Conservation (phyloP, 257 asterid species). For the Fraxinus quadrangulata region DNA sequence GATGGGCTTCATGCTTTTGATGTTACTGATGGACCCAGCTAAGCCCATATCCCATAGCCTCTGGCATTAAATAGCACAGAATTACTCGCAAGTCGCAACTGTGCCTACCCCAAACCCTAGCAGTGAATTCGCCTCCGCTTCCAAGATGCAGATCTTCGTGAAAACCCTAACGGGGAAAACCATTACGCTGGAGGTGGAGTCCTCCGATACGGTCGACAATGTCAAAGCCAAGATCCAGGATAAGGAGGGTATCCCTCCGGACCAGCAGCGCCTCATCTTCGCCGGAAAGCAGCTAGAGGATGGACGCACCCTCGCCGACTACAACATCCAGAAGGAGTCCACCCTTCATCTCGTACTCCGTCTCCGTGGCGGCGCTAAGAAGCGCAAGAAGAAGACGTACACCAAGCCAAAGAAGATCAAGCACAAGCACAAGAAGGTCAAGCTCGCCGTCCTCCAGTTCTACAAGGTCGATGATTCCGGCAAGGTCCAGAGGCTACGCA, state of each 20-base stretch:
- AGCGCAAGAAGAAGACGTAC: conserved; percentile 78
- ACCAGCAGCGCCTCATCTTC: conserved; percentile 60
- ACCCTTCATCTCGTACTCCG: conserved; percentile 70
- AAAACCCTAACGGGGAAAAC: conserved; percentile 81
- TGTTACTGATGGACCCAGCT: neutral
- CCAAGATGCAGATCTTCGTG: conserved; percentile 78
- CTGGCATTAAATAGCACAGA: neutral
- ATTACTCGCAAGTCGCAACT: neutral
- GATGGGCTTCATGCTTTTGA: no score
- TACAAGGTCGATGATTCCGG: conserved; percentile 74
- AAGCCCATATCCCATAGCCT: neutral
- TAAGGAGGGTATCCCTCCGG: conserved; percentile 63
- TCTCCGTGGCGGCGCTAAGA: conserved; percentile 76
- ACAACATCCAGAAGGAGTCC: conserved; percentile 70
- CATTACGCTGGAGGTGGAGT: conserved; percentile 59
- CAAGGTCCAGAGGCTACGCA: conserved; percentile 71
- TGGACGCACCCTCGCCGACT: conserved; percentile 65
- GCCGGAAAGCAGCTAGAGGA: conserved; percentile 71
- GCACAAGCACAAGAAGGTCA: conserved; percentile 74
- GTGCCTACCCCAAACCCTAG: neutral
- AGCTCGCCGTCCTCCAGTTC: conserved; percentile 63
- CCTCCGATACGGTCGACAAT: conserved; percentile 62
- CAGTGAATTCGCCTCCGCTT: conserved; percentile 16
- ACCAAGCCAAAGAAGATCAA: conserved; percentile 76
- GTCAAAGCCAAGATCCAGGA: conserved; percentile 62